These are phyloP conservation scores for Huntiella decipiens DNA, from an alignment of 2,329 filamentous ascomycete genomes.

Conservation along the genomic window DNA sequence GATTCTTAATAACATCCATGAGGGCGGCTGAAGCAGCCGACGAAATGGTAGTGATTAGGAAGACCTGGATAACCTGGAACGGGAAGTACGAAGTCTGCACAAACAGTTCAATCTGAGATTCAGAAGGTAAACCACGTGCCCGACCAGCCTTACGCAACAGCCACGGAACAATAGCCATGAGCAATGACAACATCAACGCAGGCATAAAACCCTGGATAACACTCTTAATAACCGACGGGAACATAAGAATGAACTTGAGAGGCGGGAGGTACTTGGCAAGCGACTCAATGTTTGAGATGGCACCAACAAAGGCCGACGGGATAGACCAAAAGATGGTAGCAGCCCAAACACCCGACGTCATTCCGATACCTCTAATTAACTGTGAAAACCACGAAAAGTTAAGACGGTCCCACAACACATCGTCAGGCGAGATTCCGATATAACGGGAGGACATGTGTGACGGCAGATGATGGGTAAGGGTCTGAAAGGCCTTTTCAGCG, in stretches of 20 bases:
- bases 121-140: constrained; percentile 49
- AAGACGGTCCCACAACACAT: constrained; percentile 76
- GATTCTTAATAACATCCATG: constrained; percentile 32
- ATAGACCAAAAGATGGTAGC: constrained; percentile 75
- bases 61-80: constrained; percentile 69
- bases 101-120: constrained; percentile 52
- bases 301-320: constrained; percentile 59
- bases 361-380: constrained; percentile 45
- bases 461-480: constrained; percentile 60
- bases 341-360: constrained; percentile 46
- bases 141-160: constrained; percentile 60
- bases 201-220: constrained; percentile 73
- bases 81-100: constrained; percentile 66
- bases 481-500: constrained; percentile 72
- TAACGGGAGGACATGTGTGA: constrained; percentile 71
- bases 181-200: constrained; percentile 53
- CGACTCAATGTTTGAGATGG: constrained; percentile 65
- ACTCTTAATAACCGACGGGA: constrained; percentile 52
- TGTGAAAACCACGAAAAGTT: constrained; percentile 51
- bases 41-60: constrained; percentile 61
- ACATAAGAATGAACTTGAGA: constrained; percentile 51
- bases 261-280: constrained; percentile 46
- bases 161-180: constrained; percentile 67
- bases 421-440: constrained; percentile 60
- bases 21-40: constrained; percentile 53